Base-by-base conservation (phyloP, 306 rosid species). In the Erythrophleum fordii region DNA sequence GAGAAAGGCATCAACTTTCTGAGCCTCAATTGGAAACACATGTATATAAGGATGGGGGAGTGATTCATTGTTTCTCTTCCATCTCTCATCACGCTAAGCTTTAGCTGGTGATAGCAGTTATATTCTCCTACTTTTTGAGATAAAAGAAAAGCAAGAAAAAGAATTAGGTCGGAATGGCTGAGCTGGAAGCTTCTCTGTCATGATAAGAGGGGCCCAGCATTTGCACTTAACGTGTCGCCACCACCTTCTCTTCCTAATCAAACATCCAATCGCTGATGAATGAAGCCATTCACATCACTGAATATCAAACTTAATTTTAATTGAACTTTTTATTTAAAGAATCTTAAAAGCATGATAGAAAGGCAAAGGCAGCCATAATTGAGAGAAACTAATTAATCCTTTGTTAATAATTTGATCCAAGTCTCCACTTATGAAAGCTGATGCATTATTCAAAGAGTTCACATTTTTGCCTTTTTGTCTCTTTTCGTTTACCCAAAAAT, bases 131-230 rank as follows among this genome's bases (percentile, higher is more conserved):
- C 48, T 58, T 1, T 69, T 1, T 2, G 18, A 59, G 11, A 25
- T 16, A n/a, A 44, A 48, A 11, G 8, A 39, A 34, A 20, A 11
- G 25, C 18, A 66, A 2, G 49, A 31, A 61, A 72, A 65, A 28
- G 23, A 16, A 28, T 26, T 59, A 18, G 70, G 70, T 69, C 69
- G 85, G 80, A 61, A 59, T 49, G 76, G 48, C 64, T 76, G 83
- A 83, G 88, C 65, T 29, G 89, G 90, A 51, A 80, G 86, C 69
- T 88, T 79, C 86, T 64, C 34, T 10, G 53, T 73, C 78, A 56
- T 65, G 76, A 70, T 68, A 68, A 62, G 84, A 60, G 82, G 89
- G 88, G 66, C 85, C 83, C 59, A 25, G 14, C 62, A 8, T 65
- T 2, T 46, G 2, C 22, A 0, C 26, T 5, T 76, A 81, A 89